Percentiles rank a stretch among this genome's conserved stretches.
These are phyloP conservation scores for Globisporangium radiosum DNA, from an alignment of 352 stramenopile genomes.

Conservation along the genomic window DNA sequence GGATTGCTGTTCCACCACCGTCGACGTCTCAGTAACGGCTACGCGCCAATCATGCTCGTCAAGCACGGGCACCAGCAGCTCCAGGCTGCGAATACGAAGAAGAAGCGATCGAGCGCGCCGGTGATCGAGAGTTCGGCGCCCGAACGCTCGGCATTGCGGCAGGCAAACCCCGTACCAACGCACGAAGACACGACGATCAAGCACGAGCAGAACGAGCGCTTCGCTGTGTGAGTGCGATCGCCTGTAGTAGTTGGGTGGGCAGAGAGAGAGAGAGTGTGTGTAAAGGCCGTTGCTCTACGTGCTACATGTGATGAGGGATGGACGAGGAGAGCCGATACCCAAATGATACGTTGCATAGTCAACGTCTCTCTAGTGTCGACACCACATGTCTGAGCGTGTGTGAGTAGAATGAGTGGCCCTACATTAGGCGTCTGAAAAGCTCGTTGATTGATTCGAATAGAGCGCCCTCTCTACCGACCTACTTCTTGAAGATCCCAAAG, in stretches of 20 bases:
- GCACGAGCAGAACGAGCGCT: constrained; percentile 52
- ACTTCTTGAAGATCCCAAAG: constrained; percentile 88
- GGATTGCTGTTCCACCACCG: constrained; percentile 51
- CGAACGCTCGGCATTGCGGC: constrained; percentile 22
- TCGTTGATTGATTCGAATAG: too few species aligned
- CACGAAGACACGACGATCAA: constrained; percentile 44
- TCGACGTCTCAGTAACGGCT: constrained; percentile 53
- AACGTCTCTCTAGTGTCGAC: too few species aligned
- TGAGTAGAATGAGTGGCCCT: too few species aligned
- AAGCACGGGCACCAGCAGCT: constrained; percentile 26
- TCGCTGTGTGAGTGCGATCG: constrained; percentile 36
- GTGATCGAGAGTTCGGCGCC: constrained; percentile 14
- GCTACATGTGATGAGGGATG: too few species aligned
- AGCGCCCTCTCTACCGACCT: constrained; percentile 6
- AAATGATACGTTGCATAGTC: too few species aligned
- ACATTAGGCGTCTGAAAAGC: too few species aligned
- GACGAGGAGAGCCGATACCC: too few species aligned
- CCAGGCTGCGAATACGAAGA: background rate
- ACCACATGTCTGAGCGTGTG: too few species aligned
- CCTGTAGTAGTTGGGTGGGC: background rate
- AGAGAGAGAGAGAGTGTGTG: background rate
- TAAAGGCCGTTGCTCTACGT: too few species aligned
- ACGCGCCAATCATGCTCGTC: constrained; percentile 39
- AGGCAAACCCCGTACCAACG: constrained; percentile 22
- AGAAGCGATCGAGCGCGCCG: background rate